A percentile compares a stretch with the other conserved stretches of the same genome.
Conservation (phyloP, 2,329 filamentous ascomycete species). For the Sodiomyces alkalinus region DNA sequence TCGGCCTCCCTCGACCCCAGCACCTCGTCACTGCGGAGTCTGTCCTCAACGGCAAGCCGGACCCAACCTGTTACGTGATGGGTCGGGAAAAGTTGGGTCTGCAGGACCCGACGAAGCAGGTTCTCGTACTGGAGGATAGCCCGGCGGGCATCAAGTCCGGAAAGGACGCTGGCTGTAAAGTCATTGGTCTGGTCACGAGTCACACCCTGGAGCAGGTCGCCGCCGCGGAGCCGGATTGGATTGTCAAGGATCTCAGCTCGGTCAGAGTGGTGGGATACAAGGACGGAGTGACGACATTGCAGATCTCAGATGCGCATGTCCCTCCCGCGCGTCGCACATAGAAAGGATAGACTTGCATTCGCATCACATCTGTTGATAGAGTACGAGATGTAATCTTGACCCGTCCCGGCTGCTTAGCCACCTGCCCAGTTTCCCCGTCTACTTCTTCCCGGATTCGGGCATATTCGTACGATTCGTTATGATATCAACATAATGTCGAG, state of each 20-base stretch:
- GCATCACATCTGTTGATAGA: too few relatives aligned
- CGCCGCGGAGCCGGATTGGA: conserved; percentile 72
- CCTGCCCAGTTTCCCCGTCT: too few relatives aligned
- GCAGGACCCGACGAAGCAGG: conserved; percentile 25
- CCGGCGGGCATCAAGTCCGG: conserved; percentile 73
- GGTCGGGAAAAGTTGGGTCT: conserved; percentile 47
- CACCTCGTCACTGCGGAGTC: conserved; percentile 63
- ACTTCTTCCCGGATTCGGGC: too few relatives aligned
- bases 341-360: too few relatives aligned
- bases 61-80: conserved; percentile 58
- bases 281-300: conserved; percentile 46
- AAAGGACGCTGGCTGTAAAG: conserved; percentile 73
- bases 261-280: conserved; percentile 46
- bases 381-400: too few relatives aligned
- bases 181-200: conserved; percentile 73
- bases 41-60: conserved; percentile 60
- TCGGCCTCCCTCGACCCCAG: conserved; percentile 48
- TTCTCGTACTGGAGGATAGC: conserved; percentile 79
- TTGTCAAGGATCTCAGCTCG: conserved; percentile 65
- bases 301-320: conserved; percentile 46
- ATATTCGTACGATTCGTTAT: too few relatives aligned
- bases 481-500: too few relatives aligned
- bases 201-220: conserved; percentile 59
- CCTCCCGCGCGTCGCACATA: too few relatives aligned
- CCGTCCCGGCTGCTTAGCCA: too few relatives aligned